Percentiles rank a stretch among this genome's conserved stretches.
Evolutionary conservation across 345 rosid species (phyloP).

Genomic region (Pugionium cornutum): DNA sequence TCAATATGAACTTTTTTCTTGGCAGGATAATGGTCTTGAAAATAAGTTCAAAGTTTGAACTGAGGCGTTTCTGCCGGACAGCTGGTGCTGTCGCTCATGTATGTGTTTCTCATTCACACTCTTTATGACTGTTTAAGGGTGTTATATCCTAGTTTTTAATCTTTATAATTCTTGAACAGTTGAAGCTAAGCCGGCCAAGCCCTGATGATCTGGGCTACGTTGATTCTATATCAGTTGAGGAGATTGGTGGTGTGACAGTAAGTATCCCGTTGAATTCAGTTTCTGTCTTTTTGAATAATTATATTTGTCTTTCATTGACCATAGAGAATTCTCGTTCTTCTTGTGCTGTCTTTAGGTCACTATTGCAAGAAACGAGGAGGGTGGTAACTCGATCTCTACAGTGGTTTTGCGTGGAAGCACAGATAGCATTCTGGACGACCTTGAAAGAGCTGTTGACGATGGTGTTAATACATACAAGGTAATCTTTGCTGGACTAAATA

Average conservation of each 20-base stretch:
- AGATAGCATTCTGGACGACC: constrained; percentile 92
- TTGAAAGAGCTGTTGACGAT: constrained; percentile 99
- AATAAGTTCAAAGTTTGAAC: constrained; percentile 97
- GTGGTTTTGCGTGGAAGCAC: constrained; percentile 96
- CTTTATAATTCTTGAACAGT: constrained; percentile 47
- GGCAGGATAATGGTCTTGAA: constrained; percentile 92
- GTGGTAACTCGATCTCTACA: constrained; percentile 86
- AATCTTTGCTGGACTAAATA: constrained; percentile 16
- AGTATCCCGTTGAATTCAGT: constrained; percentile 32
- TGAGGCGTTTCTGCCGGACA: constrained; percentile 91
- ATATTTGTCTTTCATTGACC: constrained; percentile 2
- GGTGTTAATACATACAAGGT: constrained; percentile 99
- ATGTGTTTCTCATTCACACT: constrained; percentile 32
- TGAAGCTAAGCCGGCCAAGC: constrained; percentile 86
- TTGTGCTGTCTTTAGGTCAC: constrained; percentile 58
- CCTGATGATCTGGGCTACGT: constrained; percentile 88
- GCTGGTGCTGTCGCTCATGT: constrained; percentile 90
- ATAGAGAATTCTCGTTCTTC: not conserved
- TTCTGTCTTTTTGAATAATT: not conserved
- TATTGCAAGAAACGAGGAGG: constrained; percentile 83
- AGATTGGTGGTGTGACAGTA: constrained; percentile 96
- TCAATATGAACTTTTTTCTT: constrained; percentile 25
- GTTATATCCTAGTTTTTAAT: constrained; percentile 25
- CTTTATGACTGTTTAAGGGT: not conserved
- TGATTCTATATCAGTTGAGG: constrained; percentile 90